Conservation (phyloP, 306 rosid genomes). For the Castanea mollissima region DNA sequence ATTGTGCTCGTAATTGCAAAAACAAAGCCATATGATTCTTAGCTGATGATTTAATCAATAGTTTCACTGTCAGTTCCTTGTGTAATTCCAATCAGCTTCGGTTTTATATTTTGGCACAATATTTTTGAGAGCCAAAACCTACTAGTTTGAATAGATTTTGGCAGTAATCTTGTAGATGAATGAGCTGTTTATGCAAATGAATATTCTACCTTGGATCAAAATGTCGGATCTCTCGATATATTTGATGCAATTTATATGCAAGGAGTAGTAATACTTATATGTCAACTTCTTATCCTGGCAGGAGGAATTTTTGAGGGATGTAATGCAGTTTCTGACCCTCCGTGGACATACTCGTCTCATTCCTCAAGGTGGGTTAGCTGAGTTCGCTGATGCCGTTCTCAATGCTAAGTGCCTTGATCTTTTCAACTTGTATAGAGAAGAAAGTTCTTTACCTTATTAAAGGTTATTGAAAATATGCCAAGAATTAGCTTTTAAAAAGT, state of each 20-base stretch:
- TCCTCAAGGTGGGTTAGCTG: conserved; percentile 88
- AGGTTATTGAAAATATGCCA: not conserved
- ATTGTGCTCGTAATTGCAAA: too few species aligned
- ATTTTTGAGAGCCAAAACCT: too few species aligned
- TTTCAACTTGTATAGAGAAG: conserved; percentile 97
- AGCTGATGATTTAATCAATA: too few species aligned
- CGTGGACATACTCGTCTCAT: conserved; percentile 90
- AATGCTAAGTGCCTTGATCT: conserved; percentile 97
- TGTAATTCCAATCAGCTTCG: too few species aligned
- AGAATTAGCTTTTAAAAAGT: conserved; percentile 21
- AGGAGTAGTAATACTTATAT: not conserved
- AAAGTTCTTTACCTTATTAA: conserved; percentile 13
- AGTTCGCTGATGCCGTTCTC: conserved; percentile 96
- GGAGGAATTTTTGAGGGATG: conserved; percentile 66
- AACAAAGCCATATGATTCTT: too few species aligned
- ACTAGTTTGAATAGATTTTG: too few species aligned
- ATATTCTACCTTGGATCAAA: not conserved
- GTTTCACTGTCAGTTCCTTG: too few species aligned
- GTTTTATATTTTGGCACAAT: too few species aligned
- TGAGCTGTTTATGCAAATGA: too few species aligned
- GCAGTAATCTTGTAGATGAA: too few species aligned
- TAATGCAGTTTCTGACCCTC: conserved; percentile 87
- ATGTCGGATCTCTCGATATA: not conserved
- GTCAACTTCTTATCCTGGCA: not conserved
- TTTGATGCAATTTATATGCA: not conserved